These are phyloP conservation scores for barley (Hordeum vulgare) DNA, from an alignment of 176 grass and related monocot species.

Conservation along the genomic window MorexV3_pseudomolecules_assembly NC_058522.1:585083885-585084384, in stretches of 20 bases:
- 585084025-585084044: slow-evolving; percentile 71
- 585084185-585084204: background rate
- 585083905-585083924: slow-evolving; percentile 93
- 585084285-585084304: background rate
- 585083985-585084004: slow-evolving; percentile 75
- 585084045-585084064: slow-evolving; percentile 62
- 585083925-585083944: slow-evolving; percentile 82
- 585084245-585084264: background rate
- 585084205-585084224: background rate
- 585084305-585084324: background rate
- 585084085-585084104: slow-evolving; percentile 92
- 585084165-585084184: background rate
- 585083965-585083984: slow-evolving; percentile 83
- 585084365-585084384: background rate
- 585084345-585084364: background rate
- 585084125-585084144: slow-evolving; percentile 80
- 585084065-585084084: slow-evolving; percentile 70
- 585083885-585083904: slow-evolving; percentile 82
- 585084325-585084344: background rate
- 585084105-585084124: slow-evolving; percentile 77
- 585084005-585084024: slow-evolving; percentile 71
- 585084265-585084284: background rate
- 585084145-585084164: slow-evolving; percentile 18
- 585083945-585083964: slow-evolving; percentile 44
- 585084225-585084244: background rate